Conservation (phyloP, 441 rosid genomes). For the Adansonia gregorii region DNA sequence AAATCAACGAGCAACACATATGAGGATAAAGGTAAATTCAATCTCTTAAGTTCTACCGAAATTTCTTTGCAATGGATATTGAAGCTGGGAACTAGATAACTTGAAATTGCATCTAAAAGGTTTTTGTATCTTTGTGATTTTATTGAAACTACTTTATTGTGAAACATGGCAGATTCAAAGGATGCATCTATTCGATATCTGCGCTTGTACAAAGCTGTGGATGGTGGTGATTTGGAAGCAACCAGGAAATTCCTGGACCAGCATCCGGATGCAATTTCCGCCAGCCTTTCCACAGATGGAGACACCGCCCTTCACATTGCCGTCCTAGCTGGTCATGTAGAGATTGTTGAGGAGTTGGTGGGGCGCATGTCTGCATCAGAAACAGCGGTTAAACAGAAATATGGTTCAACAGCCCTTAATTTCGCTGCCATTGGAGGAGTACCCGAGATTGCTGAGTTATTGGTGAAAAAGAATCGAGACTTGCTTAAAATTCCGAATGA, state of each 20-base stretch:
- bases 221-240: constrained; percentile 45
- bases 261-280: constrained; percentile 34
- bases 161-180: constrained; percentile 6
- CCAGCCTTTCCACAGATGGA: constrained; percentile 40
- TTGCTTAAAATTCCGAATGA: constrained; percentile 39
- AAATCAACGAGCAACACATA: neutral
- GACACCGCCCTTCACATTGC: constrained; percentile 52
- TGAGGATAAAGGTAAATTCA: constrained; percentile 16
- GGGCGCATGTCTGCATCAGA: constrained; percentile 29
- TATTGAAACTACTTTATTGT: neutral
- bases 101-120: neutral
- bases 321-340: constrained; percentile 43
- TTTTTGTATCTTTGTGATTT: neutral
- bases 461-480: constrained; percentile 40
- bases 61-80: neutral
- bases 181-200: constrained; percentile 32
- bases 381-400: constrained; percentile 39
- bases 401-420: constrained; percentile 50
- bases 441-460: constrained; percentile 43
- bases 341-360: constrained; percentile 51
- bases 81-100: neutral
- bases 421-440: constrained; percentile 51
- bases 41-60: neutral
- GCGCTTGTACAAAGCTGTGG: constrained; percentile 43
- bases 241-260: constrained; percentile 36